These are phyloP conservation scores for Pulveroboletus sp. DNA, from an alignment of 768 basidiomycete genomes.

Conservation along the genomic window DNA sequence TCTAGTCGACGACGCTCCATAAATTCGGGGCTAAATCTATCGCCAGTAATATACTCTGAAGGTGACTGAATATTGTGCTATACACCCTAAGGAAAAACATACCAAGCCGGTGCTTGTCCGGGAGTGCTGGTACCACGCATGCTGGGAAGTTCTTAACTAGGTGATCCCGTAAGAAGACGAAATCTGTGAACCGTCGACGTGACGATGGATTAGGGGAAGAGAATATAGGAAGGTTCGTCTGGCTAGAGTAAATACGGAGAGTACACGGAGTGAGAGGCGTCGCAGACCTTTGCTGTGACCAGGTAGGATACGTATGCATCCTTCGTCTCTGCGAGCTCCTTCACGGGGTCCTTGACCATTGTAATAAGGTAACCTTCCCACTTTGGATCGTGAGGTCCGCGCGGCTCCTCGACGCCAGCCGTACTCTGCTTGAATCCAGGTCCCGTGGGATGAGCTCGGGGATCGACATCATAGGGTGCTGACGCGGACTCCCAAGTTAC, in stretches of 20 bases:
- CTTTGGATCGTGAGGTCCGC: conserved; percentile 72
- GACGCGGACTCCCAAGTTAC: conserved; percentile 85
- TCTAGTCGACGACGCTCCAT: conserved; percentile 89
- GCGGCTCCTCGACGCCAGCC: conserved; percentile 59
- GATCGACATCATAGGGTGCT: conserved; percentile 47
- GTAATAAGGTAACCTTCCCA: conserved; percentile 88
- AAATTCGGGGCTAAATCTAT: conserved; percentile 95
- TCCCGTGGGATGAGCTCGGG: conserved; percentile 40
- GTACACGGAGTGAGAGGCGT: not conserved
- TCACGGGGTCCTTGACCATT: conserved; percentile 85
- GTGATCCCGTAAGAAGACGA: conserved; percentile 87
- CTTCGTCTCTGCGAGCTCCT: conserved; percentile 95
- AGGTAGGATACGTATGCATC: conserved; percentile 95
- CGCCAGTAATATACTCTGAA: conserved; percentile 94
- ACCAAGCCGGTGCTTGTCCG: conserved; percentile 97
- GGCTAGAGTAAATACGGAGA: conserved; percentile 8
- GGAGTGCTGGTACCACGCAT: conserved; percentile 94
- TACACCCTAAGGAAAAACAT: conserved; percentile 25
- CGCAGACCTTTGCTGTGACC: conserved; percentile 76
- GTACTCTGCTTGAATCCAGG: conserved; percentile 84
- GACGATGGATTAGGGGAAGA: conserved; percentile 67
- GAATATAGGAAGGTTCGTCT: conserved; percentile 88
- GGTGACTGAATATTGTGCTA: conserved; percentile 1
- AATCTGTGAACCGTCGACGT: conserved; percentile 93
- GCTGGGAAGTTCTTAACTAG: conserved; percentile 91